A percentile compares a stretch with the other conserved stretches of the same genome.
Conservation (phyloP, 179 eudicot species). For the Corrigiola litoralis region DNA sequence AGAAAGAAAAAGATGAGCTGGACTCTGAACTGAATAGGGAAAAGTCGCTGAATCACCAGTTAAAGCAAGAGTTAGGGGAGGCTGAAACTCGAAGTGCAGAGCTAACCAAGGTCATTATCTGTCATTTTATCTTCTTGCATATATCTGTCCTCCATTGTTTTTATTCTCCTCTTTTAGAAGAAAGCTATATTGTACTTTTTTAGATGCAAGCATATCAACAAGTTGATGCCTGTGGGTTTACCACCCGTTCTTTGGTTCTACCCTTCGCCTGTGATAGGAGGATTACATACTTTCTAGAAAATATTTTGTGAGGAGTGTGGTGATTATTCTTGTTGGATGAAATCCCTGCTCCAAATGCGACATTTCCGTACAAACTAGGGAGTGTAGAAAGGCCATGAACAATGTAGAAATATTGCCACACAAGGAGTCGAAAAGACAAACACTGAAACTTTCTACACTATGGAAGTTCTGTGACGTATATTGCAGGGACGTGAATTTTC, state of each 20-base stretch:
- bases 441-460: no score
- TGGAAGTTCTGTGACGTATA: no score
- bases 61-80: conserved; percentile 82
- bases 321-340: not conserved
- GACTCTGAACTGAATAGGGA: conserved; percentile 63
- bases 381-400: no score
- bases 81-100: conserved; percentile 75
- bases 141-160: not conserved
- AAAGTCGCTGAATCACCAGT: conserved; percentile 55
- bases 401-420: no score
- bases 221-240: no score
- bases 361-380: no score
- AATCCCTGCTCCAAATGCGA: no score
- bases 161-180: not conserved
- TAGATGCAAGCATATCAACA: not conserved
- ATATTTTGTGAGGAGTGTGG: not conserved
- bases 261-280: no score
- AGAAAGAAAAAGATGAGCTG: conserved; percentile 71
- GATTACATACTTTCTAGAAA: no score
- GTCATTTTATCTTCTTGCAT: conserved; percentile 1
- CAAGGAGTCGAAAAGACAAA: no score
- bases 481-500: no score
- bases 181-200: not conserved
- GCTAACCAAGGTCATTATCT: conserved; percentile 62
- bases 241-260: no score